Conservation (phyloP, 2,329 filamentous ascomycete genomes). For the Aspergillus alliaceus region DNA sequence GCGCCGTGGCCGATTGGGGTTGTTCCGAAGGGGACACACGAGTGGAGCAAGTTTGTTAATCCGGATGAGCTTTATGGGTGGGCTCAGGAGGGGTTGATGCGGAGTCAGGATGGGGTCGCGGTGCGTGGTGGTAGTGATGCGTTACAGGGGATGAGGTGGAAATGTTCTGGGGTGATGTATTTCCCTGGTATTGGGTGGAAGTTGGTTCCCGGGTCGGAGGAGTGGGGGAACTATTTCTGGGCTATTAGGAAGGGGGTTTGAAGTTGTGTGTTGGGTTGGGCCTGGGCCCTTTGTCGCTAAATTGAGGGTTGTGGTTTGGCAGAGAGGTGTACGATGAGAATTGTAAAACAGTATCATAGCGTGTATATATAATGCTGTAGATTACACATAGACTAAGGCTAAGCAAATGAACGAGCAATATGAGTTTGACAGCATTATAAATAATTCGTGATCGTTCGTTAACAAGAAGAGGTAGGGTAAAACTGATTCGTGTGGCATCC, state of each 20-base stretch:
- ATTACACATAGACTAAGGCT: neutral
- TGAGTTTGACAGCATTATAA: neutral
- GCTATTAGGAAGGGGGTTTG: constrained; percentile 64
- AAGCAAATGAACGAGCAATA: neutral
- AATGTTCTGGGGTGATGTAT: constrained; percentile 80
- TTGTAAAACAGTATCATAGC: neutral
- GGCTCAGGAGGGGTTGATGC: constrained; percentile 45
- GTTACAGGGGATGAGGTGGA: constrained; percentile 54
- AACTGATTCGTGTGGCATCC: neutral
- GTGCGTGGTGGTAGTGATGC: constrained; percentile 24
- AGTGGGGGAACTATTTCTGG: constrained; percentile 94
- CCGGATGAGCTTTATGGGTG: constrained; percentile 63
- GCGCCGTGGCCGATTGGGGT: constrained; percentile 68
- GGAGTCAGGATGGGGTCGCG: constrained; percentile 47
- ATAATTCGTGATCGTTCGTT: neutral
- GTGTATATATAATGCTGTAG: neutral
- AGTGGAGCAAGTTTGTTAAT: constrained; percentile 96
- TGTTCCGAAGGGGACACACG: constrained; percentile 89
- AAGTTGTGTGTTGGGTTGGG: constrained; percentile 13
- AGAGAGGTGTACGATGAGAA: too few species aligned
- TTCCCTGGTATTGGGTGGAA: constrained; percentile 89
- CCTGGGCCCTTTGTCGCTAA: constrained; percentile 43
- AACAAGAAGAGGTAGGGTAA: neutral
- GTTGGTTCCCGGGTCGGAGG: constrained; percentile 76
- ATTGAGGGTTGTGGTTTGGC: constrained; percentile 11